These are phyloP conservation scores for Zygosaccharomyces rouxii DNA, from an alignment of 805 yeast genomes.

Conservation along the genomic window DNA sequence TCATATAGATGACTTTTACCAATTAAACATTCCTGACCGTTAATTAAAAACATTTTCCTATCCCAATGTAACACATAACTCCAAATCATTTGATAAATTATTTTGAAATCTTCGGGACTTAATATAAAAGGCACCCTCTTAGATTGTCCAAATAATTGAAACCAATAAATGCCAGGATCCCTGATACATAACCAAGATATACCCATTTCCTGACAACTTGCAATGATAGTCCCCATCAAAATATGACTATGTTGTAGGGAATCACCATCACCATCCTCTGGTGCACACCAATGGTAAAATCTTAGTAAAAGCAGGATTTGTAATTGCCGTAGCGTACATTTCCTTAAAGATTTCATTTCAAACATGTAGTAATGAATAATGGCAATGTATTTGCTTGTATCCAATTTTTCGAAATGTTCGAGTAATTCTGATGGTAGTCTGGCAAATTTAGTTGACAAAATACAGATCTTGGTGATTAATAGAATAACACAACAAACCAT, in stretches of 20 bases:
- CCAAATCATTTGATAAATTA: constrained; percentile 26
- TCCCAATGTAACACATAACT: constrained; percentile 30
- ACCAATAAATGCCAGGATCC: constrained; percentile 15
- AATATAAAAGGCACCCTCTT: constrained; percentile 19
- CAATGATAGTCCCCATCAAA: constrained; percentile 28
- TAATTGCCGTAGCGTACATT: constrained; percentile 29
- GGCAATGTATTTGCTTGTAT: constrained; percentile 25
- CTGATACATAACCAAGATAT: constrained; percentile 25
- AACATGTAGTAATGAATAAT: constrained; percentile 24
- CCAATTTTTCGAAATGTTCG: constrained; percentile 14
- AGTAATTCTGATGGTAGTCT: constrained; percentile 7
- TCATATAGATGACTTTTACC: constrained; percentile 21
- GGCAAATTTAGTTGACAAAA: constrained; percentile 24
- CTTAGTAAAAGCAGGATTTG: constrained; percentile 28
- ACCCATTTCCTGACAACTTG: constrained; percentile 31
- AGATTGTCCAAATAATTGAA: constrained; percentile 19
- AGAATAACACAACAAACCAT: constrained; percentile 23
- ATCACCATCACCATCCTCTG: constrained; percentile 34
- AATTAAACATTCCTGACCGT: constrained; percentile 30
- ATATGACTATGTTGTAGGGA: constrained; percentile 28
- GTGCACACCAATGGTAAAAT: constrained; percentile 34
- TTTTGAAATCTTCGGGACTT: constrained; percentile 16
- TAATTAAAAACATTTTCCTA: constrained; percentile 28
- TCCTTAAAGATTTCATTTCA: constrained; percentile 25
- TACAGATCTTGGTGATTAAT: constrained; percentile 24